Evolutionary conservation across 352 stramenopile species (phyloP).

Genomic region (Globisporangium abappressorium): DNA sequence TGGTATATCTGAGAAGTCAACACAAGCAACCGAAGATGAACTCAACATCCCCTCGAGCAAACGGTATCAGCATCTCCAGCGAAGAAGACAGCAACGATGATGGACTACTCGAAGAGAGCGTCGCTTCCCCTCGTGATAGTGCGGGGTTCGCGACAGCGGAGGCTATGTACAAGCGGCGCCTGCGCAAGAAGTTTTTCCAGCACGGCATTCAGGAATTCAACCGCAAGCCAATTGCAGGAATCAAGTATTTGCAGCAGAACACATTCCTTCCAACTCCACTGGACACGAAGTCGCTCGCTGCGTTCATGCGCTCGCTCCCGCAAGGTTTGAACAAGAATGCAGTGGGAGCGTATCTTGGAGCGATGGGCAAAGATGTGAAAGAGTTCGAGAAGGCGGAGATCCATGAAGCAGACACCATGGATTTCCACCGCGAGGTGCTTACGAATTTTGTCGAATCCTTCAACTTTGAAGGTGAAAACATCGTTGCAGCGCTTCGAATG

Average conservation of each 20-base stretch:
- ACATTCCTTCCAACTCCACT: constrained; percentile 74
- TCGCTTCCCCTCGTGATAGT: not conserved
- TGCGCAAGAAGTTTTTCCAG: constrained; percentile 83
- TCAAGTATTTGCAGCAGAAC: constrained; percentile 83
- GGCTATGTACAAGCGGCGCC: constrained; percentile 50
- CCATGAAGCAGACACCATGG: constrained; percentile 78
- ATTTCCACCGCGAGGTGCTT: constrained; percentile 82
- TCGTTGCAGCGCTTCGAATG: constrained; percentile 74
- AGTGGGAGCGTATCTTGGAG: constrained; percentile 85
- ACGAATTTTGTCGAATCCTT: constrained; percentile 73
- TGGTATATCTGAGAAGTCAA: constrained; percentile 62
- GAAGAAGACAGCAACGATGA: constrained; percentile 34
- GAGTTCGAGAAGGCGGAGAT: constrained; percentile 69
- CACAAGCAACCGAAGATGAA: constrained; percentile 25
- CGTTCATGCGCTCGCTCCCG: constrained; percentile 78
- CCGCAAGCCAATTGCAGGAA: constrained; percentile 85
- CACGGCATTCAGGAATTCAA: constrained; percentile 94
- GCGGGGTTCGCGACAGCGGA: constrained; percentile 44
- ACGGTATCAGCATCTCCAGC: constrained; percentile 17
- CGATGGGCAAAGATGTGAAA: constrained; percentile 77
- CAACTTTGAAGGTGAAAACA: constrained; percentile 74
- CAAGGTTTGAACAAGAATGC: constrained; percentile 80
- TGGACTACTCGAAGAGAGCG: constrained; percentile 27
- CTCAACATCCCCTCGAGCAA: constrained; percentile 1
- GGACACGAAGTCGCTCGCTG: constrained; percentile 78